phyloP scores from a whole-genome alignment of 2,329 filamentous ascomycete genomes.

The Cyphellophora attinorum region DNA sequence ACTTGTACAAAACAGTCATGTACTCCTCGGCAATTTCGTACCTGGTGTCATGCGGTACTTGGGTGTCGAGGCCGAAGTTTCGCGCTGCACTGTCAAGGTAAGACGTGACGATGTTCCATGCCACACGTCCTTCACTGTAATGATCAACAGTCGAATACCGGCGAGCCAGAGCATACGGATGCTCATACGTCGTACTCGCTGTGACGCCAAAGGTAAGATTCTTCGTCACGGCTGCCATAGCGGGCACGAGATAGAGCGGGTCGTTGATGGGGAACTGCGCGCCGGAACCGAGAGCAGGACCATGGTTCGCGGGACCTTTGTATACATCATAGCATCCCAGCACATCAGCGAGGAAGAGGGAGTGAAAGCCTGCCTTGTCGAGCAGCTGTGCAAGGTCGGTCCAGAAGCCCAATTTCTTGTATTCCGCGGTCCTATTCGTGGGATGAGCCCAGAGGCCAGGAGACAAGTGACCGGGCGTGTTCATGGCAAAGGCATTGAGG shows the following conservation, averaged over 20 bases:
- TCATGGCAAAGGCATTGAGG: conserved; percentile 40
- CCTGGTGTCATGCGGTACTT: conserved; percentile 53
- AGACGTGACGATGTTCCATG: conserved; percentile 5
- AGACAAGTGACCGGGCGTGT: conserved; percentile 35
- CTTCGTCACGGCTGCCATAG: conserved; percentile 59
- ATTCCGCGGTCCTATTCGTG: conserved; percentile 26
- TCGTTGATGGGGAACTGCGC: conserved; percentile 41
- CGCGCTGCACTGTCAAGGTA: conserved; percentile 54
- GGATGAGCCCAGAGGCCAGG: conserved; percentile 32
- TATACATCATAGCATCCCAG: conserved; percentile 20
- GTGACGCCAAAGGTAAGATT: conserved; percentile 62
- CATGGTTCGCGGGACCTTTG: conserved; percentile 29
- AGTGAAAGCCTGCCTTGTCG: conserved; percentile 40
- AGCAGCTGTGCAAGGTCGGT: conserved; percentile 37
- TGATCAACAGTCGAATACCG: conserved; percentile 58
- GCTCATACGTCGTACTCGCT: conserved; percentile 58
- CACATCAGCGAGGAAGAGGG: conserved; percentile 38
- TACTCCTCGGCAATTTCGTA: conserved; percentile 58
- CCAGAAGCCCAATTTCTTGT: conserved; percentile 38
- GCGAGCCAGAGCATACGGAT: conserved; percentile 57
- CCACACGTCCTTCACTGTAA: conserved; percentile 50
- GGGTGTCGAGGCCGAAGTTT: conserved; percentile 50
- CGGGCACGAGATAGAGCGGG: conserved; percentile 55
- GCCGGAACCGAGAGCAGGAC: conserved; percentile 28
- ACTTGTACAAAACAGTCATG: conserved; percentile 11